Evolutionary conservation across 169 alveolate species (phyloP), one percentile per base, ranked within the genome.

Genomic region (Plasmodium gonderi): DNA sequence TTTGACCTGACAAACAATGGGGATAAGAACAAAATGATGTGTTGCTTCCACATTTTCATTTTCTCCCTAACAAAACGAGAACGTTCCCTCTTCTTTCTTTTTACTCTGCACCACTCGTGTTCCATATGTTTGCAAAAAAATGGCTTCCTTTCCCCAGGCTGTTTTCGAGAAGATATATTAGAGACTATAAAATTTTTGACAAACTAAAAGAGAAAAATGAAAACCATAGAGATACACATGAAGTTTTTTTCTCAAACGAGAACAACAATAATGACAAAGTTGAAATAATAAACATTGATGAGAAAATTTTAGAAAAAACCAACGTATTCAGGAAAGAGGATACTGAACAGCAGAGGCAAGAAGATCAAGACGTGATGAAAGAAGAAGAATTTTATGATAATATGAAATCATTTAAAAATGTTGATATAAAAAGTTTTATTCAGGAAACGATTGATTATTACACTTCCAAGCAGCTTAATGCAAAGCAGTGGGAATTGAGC

Each of bases 241-340:
- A 14, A 17, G 17, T 29, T 11, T 7, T 8, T 11, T 3, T 12
- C n/a, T n/a, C n/a, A 40, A 29, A 68, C 14, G 29, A 69, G 31
- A 45, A 33, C 79, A 69, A 4, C 12, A 49, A 23, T 17, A 65
- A 54, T n/a, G 93, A 87, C 26, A 54, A 65, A 87, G 49, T 87
- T 9, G 93, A 87, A 54, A 74, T 87, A 54, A 87, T 87, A 38
- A 75, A 87, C 67, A 87, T 87, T 49, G 93, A 87, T 29, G 87
- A 87, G 29, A 54, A 45, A 20, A 33, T 82, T 75, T 54, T 82
- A 1, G 60, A 54, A 2, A 45, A 82, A 14, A 42, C 40, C 12
- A 47, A 69, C 60, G 69, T 69, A 49, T 75, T 75, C 36, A 68
- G 60, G 42, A 51, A 23, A 23, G 65, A 69, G 20, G 47, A 14